Base-by-base conservation (phyloP, 192 early-diverging fungal species). In the Entomortierella chlamydospora region DNA sequence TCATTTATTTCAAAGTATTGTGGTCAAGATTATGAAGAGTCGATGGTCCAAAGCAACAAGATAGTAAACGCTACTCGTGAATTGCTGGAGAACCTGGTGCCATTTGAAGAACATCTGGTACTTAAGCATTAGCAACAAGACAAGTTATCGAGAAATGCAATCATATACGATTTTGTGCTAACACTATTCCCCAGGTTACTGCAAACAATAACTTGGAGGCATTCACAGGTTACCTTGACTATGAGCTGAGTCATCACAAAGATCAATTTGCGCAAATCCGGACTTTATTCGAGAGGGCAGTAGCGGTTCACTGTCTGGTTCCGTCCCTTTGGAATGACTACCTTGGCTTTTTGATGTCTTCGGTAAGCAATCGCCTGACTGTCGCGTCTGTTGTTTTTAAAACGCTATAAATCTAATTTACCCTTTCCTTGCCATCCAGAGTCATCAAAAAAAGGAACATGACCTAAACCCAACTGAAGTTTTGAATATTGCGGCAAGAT, bases 291-390 rank as follows among this genome's bases (percentile, higher is more conserved):
- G 93, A 95, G 65, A 70, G 92, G n/a, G 90, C 89, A 2, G 56
- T 93, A 43, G 73, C 83, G 0, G 52, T 86, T 2, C 87, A 93
- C 67, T 93, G 87, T 56, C 68, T 89, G 4, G 88, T 90, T 17
- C 69, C 83, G n/a, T 42, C 57, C 0, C 56, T 93, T 5, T 95
- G 93, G 93, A 88, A 90, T 31, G 82, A 86, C 54, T 95, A 91
- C 73, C 64, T 92, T n/a, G 31, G 80, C 11, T 90, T 86, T 53
- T 60, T 92, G 64, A 83, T 93, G 56, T 67, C 49, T 11, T 55
- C 37, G 54, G 76, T 81, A 64, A 57, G 61, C 10, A 15, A 37
- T 37, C 34, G 10, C 4, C 22, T 17, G 30, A 33, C 34, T 1
- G 43, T 17, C 17, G 10, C 8, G 11, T 26, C 5, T 23, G 42